A percentile compares a stretch with the other conserved stretches of the same genome.
Evolutionary conservation across 208 protist species (phyloP).

Genomic region (Wallacemonas sp.): DNA sequence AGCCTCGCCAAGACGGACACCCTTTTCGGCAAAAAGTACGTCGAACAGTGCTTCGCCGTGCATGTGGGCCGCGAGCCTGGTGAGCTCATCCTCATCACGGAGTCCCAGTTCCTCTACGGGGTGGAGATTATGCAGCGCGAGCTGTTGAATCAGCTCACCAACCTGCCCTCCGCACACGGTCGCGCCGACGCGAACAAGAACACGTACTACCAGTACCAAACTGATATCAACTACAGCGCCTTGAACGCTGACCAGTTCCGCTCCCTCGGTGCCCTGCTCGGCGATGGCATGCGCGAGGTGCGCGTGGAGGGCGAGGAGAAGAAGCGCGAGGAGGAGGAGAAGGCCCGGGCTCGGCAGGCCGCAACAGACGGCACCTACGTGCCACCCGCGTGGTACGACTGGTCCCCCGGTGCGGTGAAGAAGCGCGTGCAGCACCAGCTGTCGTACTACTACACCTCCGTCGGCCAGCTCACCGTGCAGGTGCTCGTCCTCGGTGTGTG

Average conservation of each 20-base stretch:
- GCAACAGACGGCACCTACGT: conserved; percentile 32
- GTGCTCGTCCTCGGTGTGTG: conserved; percentile 41
- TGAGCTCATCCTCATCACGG: conserved; percentile 75
- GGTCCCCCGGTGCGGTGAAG: conserved; percentile 62
- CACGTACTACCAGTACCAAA: conserved; percentile 52
- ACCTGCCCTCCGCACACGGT: conserved; percentile 25
- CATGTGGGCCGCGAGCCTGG: conserved; percentile 79
- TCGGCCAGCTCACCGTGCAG: conserved; percentile 72
- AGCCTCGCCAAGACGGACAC: conserved; percentile 59
- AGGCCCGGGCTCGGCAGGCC: conserved; percentile 17
- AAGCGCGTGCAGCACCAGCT: conserved; percentile 70
- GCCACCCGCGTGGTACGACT: conserved; percentile 80
- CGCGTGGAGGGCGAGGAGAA: conserved; percentile 66
- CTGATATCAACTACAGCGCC: conserved; percentile 69
- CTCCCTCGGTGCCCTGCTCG: conserved; percentile 68
- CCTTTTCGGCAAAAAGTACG: conserved; percentile 67
- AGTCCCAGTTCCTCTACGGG: conserved; percentile 79
- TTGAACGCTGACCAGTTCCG: conserved; percentile 85
- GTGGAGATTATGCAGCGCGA: conserved; percentile 75
- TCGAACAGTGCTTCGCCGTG: conserved; percentile 86
- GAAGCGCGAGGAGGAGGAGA: conserved; percentile 32
- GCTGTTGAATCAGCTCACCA: conserved; percentile 53
- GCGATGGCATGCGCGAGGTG: conserved; percentile 68
- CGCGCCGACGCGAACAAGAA: conserved; percentile 26
- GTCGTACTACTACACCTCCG: conserved; percentile 49